These are phyloP conservation scores for Coriolopsis trogii DNA, from an alignment of 1,284 basidiomycete species.

Conservation along the genomic window DNA sequence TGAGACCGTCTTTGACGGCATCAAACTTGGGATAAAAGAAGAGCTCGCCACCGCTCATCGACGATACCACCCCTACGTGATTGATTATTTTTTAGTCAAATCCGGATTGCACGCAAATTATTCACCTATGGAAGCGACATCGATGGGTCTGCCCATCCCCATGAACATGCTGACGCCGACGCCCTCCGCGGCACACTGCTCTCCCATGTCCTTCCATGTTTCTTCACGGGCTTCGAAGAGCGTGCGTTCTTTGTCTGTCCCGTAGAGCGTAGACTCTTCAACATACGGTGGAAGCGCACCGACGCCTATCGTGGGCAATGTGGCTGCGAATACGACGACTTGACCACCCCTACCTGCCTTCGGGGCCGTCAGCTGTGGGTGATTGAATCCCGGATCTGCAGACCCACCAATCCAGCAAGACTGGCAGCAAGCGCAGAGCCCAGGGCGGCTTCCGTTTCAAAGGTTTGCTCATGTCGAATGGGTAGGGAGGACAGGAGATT, in stretches of 20 bases:
- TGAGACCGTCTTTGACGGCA: conserved; percentile 65
- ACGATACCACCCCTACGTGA: conserved; percentile 61
- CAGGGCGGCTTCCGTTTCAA: conserved; percentile 63
- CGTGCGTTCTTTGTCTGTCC: conserved; percentile 87
- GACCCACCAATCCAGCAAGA: conserved; percentile 72
- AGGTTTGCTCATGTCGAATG: conserved; percentile 58
- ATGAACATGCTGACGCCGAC: conserved; percentile 92
- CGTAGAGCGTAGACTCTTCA: conserved; percentile 78
- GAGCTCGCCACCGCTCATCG: conserved; percentile 89
- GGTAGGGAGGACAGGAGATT: conserved; percentile 71
- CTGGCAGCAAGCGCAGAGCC: conserved; percentile 81
- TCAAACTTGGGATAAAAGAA: conserved; percentile 94
- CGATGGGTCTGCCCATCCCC: conserved; percentile 83
- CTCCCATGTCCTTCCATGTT: conserved; percentile 82
- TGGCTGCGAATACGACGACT: conserved; percentile 80
- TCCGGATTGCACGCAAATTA: not conserved
- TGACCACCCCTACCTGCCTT: conserved; percentile 87
- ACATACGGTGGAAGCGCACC: conserved; percentile 62
- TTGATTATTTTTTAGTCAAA: not conserved
- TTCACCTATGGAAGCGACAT: conserved; percentile 86
- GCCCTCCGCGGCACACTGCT: conserved; percentile 89
- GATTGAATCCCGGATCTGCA: conserved; percentile 2
- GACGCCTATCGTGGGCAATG: conserved; percentile 78
- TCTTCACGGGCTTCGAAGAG: conserved; percentile 79
- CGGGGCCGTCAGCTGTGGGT: not conserved